These are phyloP conservation scores for Rhynchospora tenuis DNA, from an alignment of 176 grass and related monocot genomes.

Conservation along the genomic window DNA sequence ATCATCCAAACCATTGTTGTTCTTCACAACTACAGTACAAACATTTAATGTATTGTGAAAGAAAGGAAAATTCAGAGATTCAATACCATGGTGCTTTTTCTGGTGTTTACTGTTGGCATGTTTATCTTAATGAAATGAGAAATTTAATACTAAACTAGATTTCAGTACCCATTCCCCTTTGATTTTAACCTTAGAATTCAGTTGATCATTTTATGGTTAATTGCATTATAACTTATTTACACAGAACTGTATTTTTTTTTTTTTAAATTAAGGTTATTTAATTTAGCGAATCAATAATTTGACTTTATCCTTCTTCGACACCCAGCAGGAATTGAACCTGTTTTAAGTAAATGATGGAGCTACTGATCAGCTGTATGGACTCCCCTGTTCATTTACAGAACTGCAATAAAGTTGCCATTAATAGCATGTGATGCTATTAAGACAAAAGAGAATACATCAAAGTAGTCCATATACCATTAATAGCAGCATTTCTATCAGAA, in stretches of 20 bases:
- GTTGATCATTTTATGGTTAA: not conserved
- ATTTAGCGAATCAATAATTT: too few species aligned
- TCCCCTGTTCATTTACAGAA: not conserved
- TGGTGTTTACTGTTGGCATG: not conserved
- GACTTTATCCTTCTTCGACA: too few species aligned
- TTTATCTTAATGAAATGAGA: not conserved
- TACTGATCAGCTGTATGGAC: too few species aligned
- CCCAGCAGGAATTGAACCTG: too few species aligned
- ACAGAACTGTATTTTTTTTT: too few species aligned
- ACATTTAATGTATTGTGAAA: not conserved
- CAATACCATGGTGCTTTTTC: not conserved
- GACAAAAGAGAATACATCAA: not conserved
- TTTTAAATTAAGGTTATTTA: too few species aligned
- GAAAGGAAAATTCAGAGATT: not conserved
- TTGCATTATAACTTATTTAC: too few species aligned
- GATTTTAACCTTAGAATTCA: not conserved
- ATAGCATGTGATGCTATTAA: not conserved
- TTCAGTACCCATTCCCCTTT: not conserved
- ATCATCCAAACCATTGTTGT: conserved; percentile 34
- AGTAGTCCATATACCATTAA: not conserved
- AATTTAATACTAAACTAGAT: not conserved
- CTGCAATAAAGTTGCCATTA: not conserved
- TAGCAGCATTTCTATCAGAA: not conserved
- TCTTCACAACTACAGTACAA: conserved; percentile 5
- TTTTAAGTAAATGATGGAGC: too few species aligned